phyloP scores from a whole-genome alignment of 106 monocot genomes.

The Triglochin maritima region DNA sequence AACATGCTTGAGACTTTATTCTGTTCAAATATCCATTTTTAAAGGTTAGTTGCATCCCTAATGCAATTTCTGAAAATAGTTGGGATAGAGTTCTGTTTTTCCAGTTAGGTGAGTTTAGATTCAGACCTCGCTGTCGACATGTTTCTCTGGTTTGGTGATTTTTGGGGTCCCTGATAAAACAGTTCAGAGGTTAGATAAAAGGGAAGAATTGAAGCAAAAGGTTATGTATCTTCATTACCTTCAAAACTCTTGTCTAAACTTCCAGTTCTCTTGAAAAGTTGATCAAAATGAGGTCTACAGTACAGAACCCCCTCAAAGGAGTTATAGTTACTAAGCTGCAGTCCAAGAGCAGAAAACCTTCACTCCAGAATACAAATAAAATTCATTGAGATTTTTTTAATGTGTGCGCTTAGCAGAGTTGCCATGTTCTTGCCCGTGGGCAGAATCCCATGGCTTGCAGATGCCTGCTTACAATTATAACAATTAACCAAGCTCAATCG shows the following conservation, averaged over 20 bases:
- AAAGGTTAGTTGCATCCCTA: not conserved
- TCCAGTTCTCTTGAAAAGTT: constrained; percentile 88
- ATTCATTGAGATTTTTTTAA: too few species aligned
- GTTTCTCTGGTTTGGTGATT: constrained; percentile 62
- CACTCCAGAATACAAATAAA: too few species aligned
- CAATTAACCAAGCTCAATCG: too few species aligned
- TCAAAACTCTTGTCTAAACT: constrained; percentile 95
- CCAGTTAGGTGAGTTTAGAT: too few species aligned
- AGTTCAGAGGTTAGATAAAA: not conserved
- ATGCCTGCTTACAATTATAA: too few species aligned
- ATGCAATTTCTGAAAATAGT: too few species aligned
- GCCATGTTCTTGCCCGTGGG: too few species aligned
- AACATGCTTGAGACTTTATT: constrained; percentile 58
- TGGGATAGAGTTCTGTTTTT: too few species aligned
- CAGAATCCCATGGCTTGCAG: too few species aligned
- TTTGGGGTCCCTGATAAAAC: constrained; percentile 66
- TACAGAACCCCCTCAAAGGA: constrained; percentile 94
- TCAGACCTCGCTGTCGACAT: constrained; percentile 43
- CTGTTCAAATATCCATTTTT: constrained; percentile 20
- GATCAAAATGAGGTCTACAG: constrained; percentile 95
- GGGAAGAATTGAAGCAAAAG: not conserved
- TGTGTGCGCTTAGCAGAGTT: too few species aligned
- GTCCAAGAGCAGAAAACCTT: not conserved
- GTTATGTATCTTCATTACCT: constrained; percentile 21
- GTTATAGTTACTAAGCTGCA: constrained; percentile 82